phyloP scores from a whole-genome alignment of 306 rosid species.

The Casuarina glauca region DNA sequence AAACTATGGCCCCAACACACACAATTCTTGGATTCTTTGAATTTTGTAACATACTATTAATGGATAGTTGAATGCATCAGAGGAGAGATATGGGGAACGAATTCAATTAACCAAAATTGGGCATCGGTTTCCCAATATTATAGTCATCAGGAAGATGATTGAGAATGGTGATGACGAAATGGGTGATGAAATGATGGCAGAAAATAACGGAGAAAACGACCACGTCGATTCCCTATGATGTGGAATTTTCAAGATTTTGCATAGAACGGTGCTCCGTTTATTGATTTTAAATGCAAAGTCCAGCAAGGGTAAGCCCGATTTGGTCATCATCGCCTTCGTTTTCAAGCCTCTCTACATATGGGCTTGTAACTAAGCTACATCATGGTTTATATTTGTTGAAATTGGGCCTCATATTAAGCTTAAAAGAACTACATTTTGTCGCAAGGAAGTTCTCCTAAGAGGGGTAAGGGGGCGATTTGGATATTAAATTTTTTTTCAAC shows the following conservation, averaged over 20 bases:
- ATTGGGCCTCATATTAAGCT: too few relatives aligned
- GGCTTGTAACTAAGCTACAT: too few relatives aligned
- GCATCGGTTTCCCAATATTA: background rate
- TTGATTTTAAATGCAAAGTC: slow-evolving; percentile 24
- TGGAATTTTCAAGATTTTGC: background rate
- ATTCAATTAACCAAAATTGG: background rate
- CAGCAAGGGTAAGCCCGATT: too few relatives aligned
- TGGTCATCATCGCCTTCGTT: too few relatives aligned
- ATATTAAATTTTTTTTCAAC: too few relatives aligned
- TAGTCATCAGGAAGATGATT: slow-evolving; percentile 2
- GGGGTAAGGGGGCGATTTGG: too few relatives aligned
- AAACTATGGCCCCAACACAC: background rate
- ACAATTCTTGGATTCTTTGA: background rate
- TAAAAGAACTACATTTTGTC: too few relatives aligned
- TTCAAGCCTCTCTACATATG: too few relatives aligned
- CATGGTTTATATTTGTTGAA: too few relatives aligned
- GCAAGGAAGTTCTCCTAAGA: too few relatives aligned
- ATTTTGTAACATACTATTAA: background rate
- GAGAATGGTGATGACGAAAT: slow-evolving; percentile 12
- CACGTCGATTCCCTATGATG: background rate
- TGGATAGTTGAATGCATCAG: background rate
- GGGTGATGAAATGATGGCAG: slow-evolving; percentile 3
- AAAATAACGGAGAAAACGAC: background rate
- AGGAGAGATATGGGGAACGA: background rate
- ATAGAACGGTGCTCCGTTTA: slow-evolving; percentile 10